These are phyloP conservation scores for Pseudocercospora fijiensis DNA, from an alignment of 2,329 filamentous ascomycete species.

Conservation along the genomic window DNA sequence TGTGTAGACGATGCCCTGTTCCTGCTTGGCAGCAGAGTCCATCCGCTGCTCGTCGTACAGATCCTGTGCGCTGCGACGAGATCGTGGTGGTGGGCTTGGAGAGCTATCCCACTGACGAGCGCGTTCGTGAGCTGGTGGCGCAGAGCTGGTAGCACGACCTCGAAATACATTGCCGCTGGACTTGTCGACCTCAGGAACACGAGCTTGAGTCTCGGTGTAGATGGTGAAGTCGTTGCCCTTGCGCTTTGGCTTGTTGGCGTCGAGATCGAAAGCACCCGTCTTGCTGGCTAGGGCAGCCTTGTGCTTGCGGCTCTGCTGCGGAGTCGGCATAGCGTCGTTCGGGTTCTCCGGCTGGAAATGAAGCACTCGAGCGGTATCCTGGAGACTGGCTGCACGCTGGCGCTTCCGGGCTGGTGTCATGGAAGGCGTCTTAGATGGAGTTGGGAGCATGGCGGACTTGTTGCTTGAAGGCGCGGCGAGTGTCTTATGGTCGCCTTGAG, in stretches of 20 bases:
- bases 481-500: background rate
- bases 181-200: conserved; percentile 65
- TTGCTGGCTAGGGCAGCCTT: conserved; percentile 10
- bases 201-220: conserved; percentile 77
- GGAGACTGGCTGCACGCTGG: conserved; percentile 43
- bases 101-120: conserved; percentile 27
- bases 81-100: conserved; percentile 28
- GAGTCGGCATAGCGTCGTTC: conserved; percentile 59
- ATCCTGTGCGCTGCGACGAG: conserved; percentile 59
- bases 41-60: conserved; percentile 51
- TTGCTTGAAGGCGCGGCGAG: conserved; percentile 26
- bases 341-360: conserved; percentile 59
- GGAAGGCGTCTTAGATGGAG: conserved; percentile 70
- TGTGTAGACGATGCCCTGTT: conserved; percentile 71
- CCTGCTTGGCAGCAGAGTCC: conserved; percentile 62
- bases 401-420: conserved; percentile 54
- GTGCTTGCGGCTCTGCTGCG: conserved; percentile 50
- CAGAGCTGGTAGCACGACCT: conserved; percentile 16
- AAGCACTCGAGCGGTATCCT: conserved; percentile 51
- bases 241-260: conserved; percentile 50
- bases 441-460: conserved; percentile 62
- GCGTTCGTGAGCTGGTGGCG: conserved; percentile 43
- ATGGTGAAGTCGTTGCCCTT: conserved; percentile 50
- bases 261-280: conserved; percentile 56
- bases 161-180: conserved; percentile 69